phyloP scores from a whole-genome alignment of 495 filamentous ascomycete genomes.

The Hyaloscypha hepaticicola region DNA sequence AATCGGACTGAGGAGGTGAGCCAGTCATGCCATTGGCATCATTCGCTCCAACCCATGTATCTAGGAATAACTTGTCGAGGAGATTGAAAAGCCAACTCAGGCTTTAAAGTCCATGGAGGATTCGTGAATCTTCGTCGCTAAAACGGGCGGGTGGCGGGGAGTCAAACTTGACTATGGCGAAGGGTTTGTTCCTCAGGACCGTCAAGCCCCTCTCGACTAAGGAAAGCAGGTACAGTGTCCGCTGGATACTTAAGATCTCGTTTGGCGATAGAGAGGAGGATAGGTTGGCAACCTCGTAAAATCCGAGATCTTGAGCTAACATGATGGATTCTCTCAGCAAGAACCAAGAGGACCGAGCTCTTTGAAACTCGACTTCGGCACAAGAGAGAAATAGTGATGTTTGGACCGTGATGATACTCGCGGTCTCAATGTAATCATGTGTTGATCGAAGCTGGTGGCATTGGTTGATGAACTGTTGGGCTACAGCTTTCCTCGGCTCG shows the following conservation, averaged over 20 bases:
- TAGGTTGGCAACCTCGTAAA: slow-evolving; percentile 50
- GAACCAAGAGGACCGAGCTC: slow-evolving; percentile 45
- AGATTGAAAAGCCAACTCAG: slow-evolving; percentile 44
- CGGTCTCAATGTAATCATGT: slow-evolving; percentile 31
- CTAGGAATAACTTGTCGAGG: slow-evolving; percentile 32
- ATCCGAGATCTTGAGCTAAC: slow-evolving; percentile 53
- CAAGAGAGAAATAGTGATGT: slow-evolving; percentile 33
- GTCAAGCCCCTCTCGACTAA: slow-evolving; percentile 48
- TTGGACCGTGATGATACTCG: slow-evolving; percentile 25
- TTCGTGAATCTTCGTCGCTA: slow-evolving; percentile 46
- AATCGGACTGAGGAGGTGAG: not conserved
- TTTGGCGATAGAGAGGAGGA: slow-evolving; percentile 41
- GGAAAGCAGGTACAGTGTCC: slow-evolving; percentile 61
- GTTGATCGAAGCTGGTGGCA: slow-evolving; percentile 25
- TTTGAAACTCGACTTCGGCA: slow-evolving; percentile 31
- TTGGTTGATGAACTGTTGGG: slow-evolving; percentile 33
- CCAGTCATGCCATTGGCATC: too few relatives aligned
- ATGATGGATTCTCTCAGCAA: slow-evolving; percentile 60
- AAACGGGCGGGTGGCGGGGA: slow-evolving; percentile 41
- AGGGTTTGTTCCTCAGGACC: slow-evolving; percentile 48
- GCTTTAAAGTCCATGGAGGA: slow-evolving; percentile 50
- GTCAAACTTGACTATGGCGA: slow-evolving; percentile 45
- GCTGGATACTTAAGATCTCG: slow-evolving; percentile 49
- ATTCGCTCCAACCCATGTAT: slow-evolving; percentile 25
- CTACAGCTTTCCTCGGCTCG: slow-evolving; percentile 27